Evolutionary conservation across 2,329 filamentous ascomycete species (phyloP).

Genomic region (Sclerotinia glacialis): DNA sequence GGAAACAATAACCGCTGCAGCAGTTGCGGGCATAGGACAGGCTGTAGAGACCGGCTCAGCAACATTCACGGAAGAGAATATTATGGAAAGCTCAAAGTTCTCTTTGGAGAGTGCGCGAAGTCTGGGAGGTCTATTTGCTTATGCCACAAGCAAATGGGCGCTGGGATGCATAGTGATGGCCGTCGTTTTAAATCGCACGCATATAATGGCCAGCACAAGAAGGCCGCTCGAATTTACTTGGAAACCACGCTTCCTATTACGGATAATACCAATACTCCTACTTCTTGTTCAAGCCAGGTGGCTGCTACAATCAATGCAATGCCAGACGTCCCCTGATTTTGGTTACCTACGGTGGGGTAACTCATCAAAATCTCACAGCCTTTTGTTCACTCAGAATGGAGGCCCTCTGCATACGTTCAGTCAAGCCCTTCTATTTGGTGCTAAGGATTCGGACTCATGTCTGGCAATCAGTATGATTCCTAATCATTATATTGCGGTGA

Average conservation of each 20-base stretch:
- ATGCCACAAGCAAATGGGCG: constrained; percentile 90
- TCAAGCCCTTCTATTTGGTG: constrained; percentile 68
- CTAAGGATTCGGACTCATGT: constrained; percentile 73
- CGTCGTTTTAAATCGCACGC: constrained; percentile 83
- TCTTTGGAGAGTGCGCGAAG: constrained; percentile 62
- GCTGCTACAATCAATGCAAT: constrained; percentile 82
- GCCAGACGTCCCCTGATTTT: constrained; percentile 79
- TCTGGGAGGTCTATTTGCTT: constrained; percentile 83
- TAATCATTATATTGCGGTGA: constrained; percentile 43
- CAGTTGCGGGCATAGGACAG: constrained; percentile 41
- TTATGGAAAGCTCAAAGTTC: constrained; percentile 48
- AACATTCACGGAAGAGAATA: constrained; percentile 42
- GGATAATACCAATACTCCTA: constrained; percentile 67
- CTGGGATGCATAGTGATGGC: constrained; percentile 83
- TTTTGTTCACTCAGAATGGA: constrained; percentile 69
- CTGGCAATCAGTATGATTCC: constrained; percentile 70
- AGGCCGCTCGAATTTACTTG: constrained; percentile 74
- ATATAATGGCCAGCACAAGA: constrained; percentile 88
- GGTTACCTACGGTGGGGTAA: constrained; percentile 67
- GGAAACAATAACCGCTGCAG: constrained; percentile 42
- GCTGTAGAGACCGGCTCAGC: constrained; percentile 32
- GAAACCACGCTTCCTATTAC: constrained; percentile 66
- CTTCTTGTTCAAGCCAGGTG: constrained; percentile 66
- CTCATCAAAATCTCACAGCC: constrained; percentile 58
- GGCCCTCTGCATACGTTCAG: constrained; percentile 70